Evolutionary conservation across 306 rosid genomes (phyloP), one percentile per base, ranked within the genome.

Genomic region (Mimosa pudica): DNA sequence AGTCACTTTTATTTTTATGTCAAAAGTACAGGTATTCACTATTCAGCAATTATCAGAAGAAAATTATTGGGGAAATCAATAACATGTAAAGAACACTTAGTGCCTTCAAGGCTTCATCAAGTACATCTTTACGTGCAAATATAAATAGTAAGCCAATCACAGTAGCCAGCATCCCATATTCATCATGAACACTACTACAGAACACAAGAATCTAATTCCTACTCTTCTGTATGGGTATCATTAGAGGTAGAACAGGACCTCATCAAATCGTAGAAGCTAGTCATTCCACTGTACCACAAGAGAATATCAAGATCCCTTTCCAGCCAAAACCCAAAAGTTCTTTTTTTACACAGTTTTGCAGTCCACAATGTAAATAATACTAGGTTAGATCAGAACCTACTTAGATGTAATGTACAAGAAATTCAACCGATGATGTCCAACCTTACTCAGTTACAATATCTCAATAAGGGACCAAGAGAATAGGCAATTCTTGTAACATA

Each of bases 301-400:
- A 78, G 51, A 78, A 66, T 36, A 10, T 38, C 8, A 38, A 9
- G 32, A 66, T 66, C 17, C 24, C 47, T 66, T 58, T 70, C 63
- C 32, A 58, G 49, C 54, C 32, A 58, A 10, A n/a, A 58, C 38
- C 54, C 32, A 58, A 10, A n/a, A 38, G 44, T 60, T 44, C 24
- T 24, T 45, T 42, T 20, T 45, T 42, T 20, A 49, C 11, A 67
- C 36, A 44, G 61, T 72, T 81, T 46, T 60, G 48, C 55, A 55
- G 24, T 36, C 75, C 77, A 35, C 18, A 47, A 18, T 16, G 61
- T 45, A 58, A 46, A 38, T 49, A 42, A 6, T 35, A 66, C 10
- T 74, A 64, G 67, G 60, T 52, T 52, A 45, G 84, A 80, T 51
- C 49, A 10, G 65, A 73, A 30, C 61, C 73, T 30, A 41, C 7